A percentile compares a stretch with the other conserved stretches of the same genome.
Evolutionary conservation across 306 rosid genomes (phyloP).

Genomic region (Argentina anserina): DNA sequence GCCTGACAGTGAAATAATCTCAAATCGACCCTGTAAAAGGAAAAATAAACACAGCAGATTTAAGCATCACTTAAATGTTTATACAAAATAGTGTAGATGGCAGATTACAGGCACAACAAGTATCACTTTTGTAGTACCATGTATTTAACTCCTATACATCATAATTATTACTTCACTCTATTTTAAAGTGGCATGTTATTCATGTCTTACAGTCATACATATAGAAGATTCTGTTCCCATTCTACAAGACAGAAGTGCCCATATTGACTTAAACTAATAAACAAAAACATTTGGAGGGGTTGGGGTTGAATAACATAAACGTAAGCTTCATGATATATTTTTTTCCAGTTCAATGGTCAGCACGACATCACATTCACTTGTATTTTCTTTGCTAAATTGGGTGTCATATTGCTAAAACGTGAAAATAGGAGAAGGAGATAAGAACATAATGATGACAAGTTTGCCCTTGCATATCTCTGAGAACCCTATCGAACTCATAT

Average conservation of each 20-base stretch:
- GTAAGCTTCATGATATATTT: neutral
- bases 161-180: neutral
- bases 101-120: neutral
- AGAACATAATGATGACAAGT: neutral
- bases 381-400: neutral
- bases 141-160: neutral
- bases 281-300: neutral
- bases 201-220: neutral
- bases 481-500: neutral
- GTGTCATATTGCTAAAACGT: neutral
- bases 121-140: neutral
- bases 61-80: neutral
- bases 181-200: neutral
- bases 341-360: neutral
- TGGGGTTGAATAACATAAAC: neutral
- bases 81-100: too few species aligned
- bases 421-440: neutral
- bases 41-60: too few species aligned
- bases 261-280: neutral
- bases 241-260: neutral
- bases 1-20: constrained; percentile 64
- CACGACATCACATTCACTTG: neutral
- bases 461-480: neutral
- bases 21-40: constrained; percentile 63
- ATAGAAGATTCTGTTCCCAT: neutral